phyloP scores from a whole-genome alignment of 1,284 basidiomycete genomes.

The Inonotus hispidus region DNA sequence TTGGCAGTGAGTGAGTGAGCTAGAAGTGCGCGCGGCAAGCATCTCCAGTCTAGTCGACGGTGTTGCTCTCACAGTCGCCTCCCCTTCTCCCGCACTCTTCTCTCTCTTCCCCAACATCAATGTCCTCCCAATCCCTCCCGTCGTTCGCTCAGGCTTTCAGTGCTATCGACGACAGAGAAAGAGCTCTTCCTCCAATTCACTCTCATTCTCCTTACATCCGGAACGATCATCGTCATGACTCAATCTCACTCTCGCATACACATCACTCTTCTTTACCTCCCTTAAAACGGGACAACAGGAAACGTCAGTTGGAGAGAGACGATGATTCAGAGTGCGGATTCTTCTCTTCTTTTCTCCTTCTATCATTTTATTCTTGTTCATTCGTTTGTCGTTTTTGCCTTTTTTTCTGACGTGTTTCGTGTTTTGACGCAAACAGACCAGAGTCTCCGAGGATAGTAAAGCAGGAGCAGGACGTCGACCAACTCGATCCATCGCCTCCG shows the following conservation, averaged over 20 bases:
- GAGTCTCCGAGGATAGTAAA: slow-evolving; percentile 10
- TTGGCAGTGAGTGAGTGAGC: no score
- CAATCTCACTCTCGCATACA: neutral
- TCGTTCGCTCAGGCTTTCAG: slow-evolving; percentile 20
- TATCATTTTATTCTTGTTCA: neutral
- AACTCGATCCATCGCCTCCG: slow-evolving; percentile 12
- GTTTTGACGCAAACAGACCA: neutral
- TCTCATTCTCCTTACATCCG: neutral
- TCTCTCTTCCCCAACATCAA: neutral
- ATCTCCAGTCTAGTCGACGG: no score
- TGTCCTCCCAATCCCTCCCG: slow-evolving; percentile 14
- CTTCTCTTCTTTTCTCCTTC: neutral
- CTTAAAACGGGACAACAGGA: slow-evolving; percentile 2
- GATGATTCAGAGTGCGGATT: slow-evolving; percentile 14
- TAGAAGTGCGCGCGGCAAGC: no score
- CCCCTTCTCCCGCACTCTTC: neutral
- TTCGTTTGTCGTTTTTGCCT: neutral
- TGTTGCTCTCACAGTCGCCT: neutral
- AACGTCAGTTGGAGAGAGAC: slow-evolving; percentile 1
- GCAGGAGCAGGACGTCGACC: slow-evolving; percentile 14
- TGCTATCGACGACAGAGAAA: slow-evolving; percentile 10
- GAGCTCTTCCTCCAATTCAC: neutral
- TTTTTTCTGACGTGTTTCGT: neutral
- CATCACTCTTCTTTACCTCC: neutral
- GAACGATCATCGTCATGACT: neutral